These are phyloP conservation scores for Curvularia hawaiiensis DNA, from an alignment of 2,329 filamentous ascomycete species.

Conservation along the genomic window DNA sequence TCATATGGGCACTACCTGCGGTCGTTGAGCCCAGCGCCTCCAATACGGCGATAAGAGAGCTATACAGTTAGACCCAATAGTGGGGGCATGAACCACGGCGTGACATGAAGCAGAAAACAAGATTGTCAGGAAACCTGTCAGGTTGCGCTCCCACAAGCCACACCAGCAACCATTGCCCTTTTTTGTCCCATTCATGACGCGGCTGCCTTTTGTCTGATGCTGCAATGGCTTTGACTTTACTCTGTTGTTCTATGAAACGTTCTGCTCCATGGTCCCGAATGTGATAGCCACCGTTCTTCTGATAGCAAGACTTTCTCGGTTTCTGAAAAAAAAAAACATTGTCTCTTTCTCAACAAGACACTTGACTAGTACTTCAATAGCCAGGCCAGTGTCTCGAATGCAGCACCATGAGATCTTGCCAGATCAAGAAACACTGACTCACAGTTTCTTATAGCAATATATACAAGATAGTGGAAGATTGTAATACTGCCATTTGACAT, in stretches of 20 bases:
- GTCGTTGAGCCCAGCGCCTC: not conserved
- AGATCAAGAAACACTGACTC: not conserved
- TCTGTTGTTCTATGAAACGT: conserved; percentile 27
- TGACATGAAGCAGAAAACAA: conserved; percentile 2
- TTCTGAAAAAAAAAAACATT: not conserved
- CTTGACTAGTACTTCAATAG: not conserved
- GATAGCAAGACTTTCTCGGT: not conserved
- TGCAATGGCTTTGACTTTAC: conserved; percentile 28
- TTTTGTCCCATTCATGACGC: conserved; percentile 4
- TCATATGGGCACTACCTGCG: not conserved
- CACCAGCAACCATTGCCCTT: conserved; percentile 3
- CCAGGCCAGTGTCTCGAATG: not conserved
- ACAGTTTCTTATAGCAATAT: not conserved
- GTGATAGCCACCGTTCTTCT: conserved; percentile 11
- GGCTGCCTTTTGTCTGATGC: conserved; percentile 13
- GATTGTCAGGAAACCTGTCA: not conserved
- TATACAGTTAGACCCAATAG: not conserved
- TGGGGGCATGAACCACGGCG: not conserved
- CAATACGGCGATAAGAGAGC: not conserved
- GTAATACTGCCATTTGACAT: not conserved
- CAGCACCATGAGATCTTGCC: not conserved
- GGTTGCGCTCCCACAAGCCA: conserved; percentile 1
- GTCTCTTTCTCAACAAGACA: not conserved
- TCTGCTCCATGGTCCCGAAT: conserved; percentile 24
- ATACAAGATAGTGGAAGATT: not conserved